A percentile compares a stretch with the other conserved stretches of the same genome.
These are phyloP conservation scores for Ascochyta pisi DNA, from an alignment of 2,329 filamentous ascomycete species.

Conservation along the genomic window DNA sequence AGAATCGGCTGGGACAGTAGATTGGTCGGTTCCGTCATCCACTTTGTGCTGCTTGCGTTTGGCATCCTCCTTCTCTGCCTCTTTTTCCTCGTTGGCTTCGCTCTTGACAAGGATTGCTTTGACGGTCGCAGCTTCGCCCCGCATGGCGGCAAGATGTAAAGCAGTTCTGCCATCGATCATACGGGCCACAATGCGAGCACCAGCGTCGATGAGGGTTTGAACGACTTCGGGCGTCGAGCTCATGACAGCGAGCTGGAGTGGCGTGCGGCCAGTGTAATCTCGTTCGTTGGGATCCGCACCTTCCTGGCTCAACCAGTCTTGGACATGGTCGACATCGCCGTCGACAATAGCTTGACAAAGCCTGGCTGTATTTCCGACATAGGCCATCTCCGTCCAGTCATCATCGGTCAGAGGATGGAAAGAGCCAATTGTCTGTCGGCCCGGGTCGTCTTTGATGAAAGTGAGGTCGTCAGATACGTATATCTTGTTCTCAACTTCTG, in stretches of 20 bases:
- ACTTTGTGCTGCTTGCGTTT: conserved; percentile 47
- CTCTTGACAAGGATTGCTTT: conserved; percentile 76
- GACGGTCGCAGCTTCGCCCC: conserved; percentile 73
- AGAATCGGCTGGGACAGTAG: conserved; percentile 15
- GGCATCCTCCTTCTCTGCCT: conserved; percentile 64
- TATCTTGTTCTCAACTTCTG: conserved; percentile 74
- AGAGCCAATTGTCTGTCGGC: conserved; percentile 73
- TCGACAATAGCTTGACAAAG: conserved; percentile 85
- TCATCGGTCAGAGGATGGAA: conserved; percentile 83
- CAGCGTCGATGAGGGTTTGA: conserved; percentile 72
- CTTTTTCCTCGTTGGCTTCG: conserved; percentile 72
- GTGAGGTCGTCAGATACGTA: conserved; percentile 76
- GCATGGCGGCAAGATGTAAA: conserved; percentile 78
- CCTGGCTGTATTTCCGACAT: conserved; percentile 77
- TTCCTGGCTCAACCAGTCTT: conserved; percentile 72
- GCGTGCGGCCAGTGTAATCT: conserved; percentile 68
- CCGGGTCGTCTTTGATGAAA: conserved; percentile 83
- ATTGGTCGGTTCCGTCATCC: conserved; percentile 18
- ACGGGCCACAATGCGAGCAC: conserved; percentile 74
- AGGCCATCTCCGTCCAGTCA: conserved; percentile 92
- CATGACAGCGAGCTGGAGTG: conserved; percentile 77
- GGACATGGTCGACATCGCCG: conserved; percentile 71
- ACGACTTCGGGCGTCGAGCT: conserved; percentile 74
- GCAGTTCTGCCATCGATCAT: conserved; percentile 81
- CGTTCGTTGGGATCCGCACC: conserved; percentile 73